These are phyloP conservation scores for Paxillus involutus DNA, from an alignment of 768 basidiomycete genomes.

Conservation along the genomic window DNA sequence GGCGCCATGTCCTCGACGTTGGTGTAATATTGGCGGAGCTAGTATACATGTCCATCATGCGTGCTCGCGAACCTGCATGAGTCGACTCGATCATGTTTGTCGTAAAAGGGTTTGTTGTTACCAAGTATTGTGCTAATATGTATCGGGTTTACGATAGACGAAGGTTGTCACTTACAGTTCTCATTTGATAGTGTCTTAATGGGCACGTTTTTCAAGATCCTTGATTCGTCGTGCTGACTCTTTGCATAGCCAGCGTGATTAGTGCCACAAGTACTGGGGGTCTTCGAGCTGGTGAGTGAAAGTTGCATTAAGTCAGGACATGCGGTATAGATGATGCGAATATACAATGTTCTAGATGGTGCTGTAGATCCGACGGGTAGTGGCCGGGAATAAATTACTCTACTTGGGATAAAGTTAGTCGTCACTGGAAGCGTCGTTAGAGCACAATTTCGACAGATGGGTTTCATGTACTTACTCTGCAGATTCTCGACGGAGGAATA, in stretches of 20 bases:
- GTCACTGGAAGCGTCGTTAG: conserved; percentile 31
- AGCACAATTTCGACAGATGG: conserved; percentile 6
- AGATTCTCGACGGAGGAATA: conserved; percentile 77
- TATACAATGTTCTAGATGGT: conserved; percentile 17
- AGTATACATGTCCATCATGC: background rate
- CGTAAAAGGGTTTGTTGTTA: too few species aligned
- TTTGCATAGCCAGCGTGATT: background rate
- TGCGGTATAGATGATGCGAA: conserved; percentile 15
- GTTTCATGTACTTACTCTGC: conserved; percentile 55
- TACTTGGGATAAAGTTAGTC: conserved; percentile 28
- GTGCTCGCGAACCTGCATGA: background rate
- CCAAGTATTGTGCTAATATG: too few species aligned
- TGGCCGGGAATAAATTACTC: conserved; percentile 17
- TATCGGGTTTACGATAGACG: too few species aligned
- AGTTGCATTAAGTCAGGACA: conserved; percentile 9
- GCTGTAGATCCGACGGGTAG: conserved; percentile 5
- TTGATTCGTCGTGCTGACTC: too few species aligned
- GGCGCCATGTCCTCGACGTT: background rate
- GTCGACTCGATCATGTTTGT: too few species aligned
- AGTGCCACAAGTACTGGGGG: background rate
- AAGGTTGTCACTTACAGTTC: too few species aligned
- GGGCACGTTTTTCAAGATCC: background rate
- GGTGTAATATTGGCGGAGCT: background rate
- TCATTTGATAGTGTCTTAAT: too few species aligned
- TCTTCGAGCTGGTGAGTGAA: conserved; percentile 1